Conservation (phyloP, 1,139 yeast genomes). For the Magnusiomyces suaveolens region DNA sequence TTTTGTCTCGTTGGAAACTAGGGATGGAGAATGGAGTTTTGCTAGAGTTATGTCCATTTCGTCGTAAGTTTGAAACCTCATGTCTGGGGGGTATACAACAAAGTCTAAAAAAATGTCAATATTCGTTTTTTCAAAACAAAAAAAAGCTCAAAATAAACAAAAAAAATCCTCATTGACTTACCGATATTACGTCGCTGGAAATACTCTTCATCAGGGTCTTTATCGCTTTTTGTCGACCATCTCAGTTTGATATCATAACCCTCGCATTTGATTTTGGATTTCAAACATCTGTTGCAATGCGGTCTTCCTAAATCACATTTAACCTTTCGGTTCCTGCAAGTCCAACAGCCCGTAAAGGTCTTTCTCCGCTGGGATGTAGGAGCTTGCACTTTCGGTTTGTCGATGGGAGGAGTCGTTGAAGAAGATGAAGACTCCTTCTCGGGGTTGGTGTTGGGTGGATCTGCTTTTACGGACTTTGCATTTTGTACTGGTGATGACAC, state of each 20-base stretch:
- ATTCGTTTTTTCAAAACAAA: constrained; percentile 20
- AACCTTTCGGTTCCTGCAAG: constrained; percentile 51
- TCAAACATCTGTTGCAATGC: constrained; percentile 43
- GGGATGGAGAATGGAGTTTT: constrained; percentile 45
- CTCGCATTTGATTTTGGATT: constrained; percentile 55
- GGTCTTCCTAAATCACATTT: constrained; percentile 52
- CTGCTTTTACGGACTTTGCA: too few relatives aligned
- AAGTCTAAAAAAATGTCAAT: constrained; percentile 39
- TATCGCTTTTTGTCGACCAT: constrained; percentile 44
- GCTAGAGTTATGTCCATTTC: constrained; percentile 72
- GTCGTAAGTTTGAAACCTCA: constrained; percentile 60
- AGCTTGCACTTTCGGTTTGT: background rate
- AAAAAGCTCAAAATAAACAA: background rate
- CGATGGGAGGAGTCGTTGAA: background rate
- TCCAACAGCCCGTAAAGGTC: constrained; percentile 55
- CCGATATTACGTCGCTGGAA: constrained; percentile 54
- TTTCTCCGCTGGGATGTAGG: constrained; percentile 29
- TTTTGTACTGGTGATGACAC: too few relatives aligned
- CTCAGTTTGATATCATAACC: constrained; percentile 75
- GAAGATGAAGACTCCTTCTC: too few relatives aligned
- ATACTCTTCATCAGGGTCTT: constrained; percentile 35
- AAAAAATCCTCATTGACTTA: constrained; percentile 6
- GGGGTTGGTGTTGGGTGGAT: too few relatives aligned
- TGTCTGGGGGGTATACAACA: constrained; percentile 54
- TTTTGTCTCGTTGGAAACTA: constrained; percentile 44